Conservation (phyloP, 176 grass and related monocot species). For the Olyra latifolia region DNA sequence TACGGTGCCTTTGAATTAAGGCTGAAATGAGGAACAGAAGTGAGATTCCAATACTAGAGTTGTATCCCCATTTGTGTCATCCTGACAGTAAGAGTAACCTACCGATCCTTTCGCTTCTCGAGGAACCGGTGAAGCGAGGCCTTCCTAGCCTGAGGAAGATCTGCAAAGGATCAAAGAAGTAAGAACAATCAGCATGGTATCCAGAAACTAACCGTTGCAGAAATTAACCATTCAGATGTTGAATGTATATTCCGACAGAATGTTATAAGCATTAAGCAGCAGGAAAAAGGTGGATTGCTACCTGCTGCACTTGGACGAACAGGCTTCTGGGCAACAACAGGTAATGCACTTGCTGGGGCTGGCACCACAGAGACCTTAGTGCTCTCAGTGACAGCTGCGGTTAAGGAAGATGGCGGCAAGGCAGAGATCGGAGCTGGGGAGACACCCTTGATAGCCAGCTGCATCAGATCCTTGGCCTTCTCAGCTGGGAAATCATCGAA, state of each 20-base stretch:
- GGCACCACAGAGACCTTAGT: slow-evolving; percentile 32
- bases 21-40: slow-evolving; percentile 38
- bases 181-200: not conserved
- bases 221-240: slow-evolving; percentile 3
- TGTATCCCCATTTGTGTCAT: not conserved
- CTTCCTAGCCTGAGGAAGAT: slow-evolving; percentile 68
- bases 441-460: slow-evolving; percentile 61
- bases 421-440: slow-evolving; percentile 14
- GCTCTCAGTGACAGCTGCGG: slow-evolving; percentile 1
- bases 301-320: slow-evolving; percentile 43
- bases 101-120: slow-evolving; percentile 92
- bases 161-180: slow-evolving; percentile 29
- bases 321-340: slow-evolving; percentile 17
- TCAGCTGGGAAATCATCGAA: slow-evolving; percentile 89
- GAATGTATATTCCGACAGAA: not conserved
- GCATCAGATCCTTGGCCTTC: slow-evolving; percentile 91
- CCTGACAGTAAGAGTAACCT: slow-evolving; percentile 6
- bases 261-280: not conserved
- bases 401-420: not conserved
- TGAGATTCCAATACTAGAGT: not conserved
- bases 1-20: slow-evolving; percentile 61
- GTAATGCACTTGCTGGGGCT: slow-evolving; percentile 11
- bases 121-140: slow-evolving; percentile 76
- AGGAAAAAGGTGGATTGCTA: slow-evolving; percentile 10
- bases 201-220: slow-evolving; percentile 23